Evolutionary conservation across 2,329 filamentous ascomycete genomes (phyloP).

Genomic region (Coniella vitis): DNA sequence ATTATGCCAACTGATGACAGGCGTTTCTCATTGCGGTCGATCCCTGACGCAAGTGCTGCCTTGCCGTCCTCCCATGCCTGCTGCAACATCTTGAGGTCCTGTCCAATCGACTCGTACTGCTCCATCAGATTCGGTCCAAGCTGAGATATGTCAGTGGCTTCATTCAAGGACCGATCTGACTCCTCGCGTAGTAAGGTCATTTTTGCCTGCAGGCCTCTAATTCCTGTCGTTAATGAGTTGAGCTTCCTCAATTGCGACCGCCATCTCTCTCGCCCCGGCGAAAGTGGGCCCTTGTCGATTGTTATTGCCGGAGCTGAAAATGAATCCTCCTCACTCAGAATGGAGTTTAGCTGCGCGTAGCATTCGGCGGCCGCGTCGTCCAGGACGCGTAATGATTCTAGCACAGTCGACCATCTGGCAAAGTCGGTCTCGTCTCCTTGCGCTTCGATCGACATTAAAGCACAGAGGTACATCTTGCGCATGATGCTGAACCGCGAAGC

Average conservation of each 20-base stretch:
- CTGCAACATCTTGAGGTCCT: constrained; percentile 73
- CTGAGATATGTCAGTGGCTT: constrained; percentile 64
- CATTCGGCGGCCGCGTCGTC: constrained; percentile 54
- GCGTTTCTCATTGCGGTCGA: constrained; percentile 72
- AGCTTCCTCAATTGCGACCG: constrained; percentile 84
- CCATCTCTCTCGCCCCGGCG: constrained; percentile 75
- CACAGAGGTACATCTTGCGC: constrained; percentile 80
- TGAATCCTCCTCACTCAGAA: constrained; percentile 72
- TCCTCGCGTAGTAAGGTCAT: constrained; percentile 88
- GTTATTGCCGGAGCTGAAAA: constrained; percentile 45
- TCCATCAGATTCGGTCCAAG: constrained; percentile 72
- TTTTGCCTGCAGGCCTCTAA: constrained; percentile 88
- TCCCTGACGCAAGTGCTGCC: constrained; percentile 70
- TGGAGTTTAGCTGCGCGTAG: constrained; percentile 58
- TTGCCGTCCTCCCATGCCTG: constrained; percentile 85
- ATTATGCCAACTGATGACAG: constrained; percentile 55
- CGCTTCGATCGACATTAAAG: constrained; percentile 79
- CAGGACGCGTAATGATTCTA: constrained; percentile 65
- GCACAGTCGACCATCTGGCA: constrained; percentile 68
- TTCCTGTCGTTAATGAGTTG: constrained; percentile 80
- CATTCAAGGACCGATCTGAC: constrained; percentile 71
- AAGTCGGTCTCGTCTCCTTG: constrained; percentile 73
- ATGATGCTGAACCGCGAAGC: constrained; percentile 74
- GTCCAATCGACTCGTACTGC: constrained; percentile 92
- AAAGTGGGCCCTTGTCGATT: constrained; percentile 53